Evolutionary conservation across 768 basidiomycete genomes (phyloP), one percentile per base, ranked within the genome.

Genomic region (Russula vinacea): DNA sequence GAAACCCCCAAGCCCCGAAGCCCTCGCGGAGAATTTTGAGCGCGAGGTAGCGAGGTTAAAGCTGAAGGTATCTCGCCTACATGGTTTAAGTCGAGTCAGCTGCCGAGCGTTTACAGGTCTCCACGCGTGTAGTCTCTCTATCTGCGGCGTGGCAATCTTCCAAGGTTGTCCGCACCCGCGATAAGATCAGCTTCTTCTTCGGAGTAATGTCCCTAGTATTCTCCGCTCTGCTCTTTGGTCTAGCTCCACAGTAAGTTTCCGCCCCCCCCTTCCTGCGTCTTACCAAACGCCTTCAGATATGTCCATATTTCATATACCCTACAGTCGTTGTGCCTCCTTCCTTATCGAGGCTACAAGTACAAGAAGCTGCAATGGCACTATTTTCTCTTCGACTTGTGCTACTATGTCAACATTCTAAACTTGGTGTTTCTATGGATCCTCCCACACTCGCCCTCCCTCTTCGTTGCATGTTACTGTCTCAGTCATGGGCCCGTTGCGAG

Each of bases 301-400:
- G 81, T 96, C 24, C 95, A 96, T 62, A 80, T 94, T 16, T 82
- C 87, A 6, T 98, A 98, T 74, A 93, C 94, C 1, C 71, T 86
- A 0, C 90, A 90, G 72, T 83, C 83, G 26, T 74, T 85, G 40
- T 88, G 87, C 72, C 87, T 96, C 56, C 83, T 97, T 7, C 94
- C 95, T 0, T 76, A 89, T 13, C 90, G 96, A 44, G 82, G 80
- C 7, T 97, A 89, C 76, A 82, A 76, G 26, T 98, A 98, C 82
- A 97, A 97, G 82, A 86, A 89, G 73, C 90, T 92, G 60, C 82
- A 84, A 7, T 98, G 90, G 87, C 94, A 97, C 74, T 97, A 96
- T 76, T 96, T 95, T 79, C 82, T 94, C 47, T 93, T 92, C 74
- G 90, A 92, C 75, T 78, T 94, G 29, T 98, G 95, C 76, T 97